phyloP scores from a whole-genome alignment of 306 rosid genomes.

The Vigna radiata region DNA sequence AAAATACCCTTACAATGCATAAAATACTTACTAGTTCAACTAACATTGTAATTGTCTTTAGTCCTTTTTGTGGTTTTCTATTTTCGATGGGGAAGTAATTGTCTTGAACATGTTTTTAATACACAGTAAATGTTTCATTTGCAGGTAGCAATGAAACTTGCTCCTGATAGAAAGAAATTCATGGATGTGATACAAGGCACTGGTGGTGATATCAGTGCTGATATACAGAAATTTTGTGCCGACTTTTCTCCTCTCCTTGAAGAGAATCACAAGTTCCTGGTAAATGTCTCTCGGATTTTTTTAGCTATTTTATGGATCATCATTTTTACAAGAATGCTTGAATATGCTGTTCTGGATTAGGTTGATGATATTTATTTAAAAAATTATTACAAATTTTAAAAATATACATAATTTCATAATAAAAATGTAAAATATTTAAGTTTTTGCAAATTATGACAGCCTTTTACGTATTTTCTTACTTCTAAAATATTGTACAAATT shows the following conservation, averaged over 20 bases:
- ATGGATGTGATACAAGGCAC: slow-evolving; percentile 86
- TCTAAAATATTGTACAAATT: too few species aligned
- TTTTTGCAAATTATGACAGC: too few species aligned
- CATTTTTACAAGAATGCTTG: slow-evolving; percentile 1
- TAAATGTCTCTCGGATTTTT: slow-evolving; percentile 44
- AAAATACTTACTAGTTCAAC: neutral
- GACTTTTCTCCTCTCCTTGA: slow-evolving; percentile 73
- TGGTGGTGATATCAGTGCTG: slow-evolving; percentile 72
- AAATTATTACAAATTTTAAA: too few species aligned
- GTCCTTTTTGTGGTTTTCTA: neutral
- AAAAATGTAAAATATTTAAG: too few species aligned
- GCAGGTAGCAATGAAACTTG: slow-evolving; percentile 97
- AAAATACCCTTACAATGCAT: neutral
- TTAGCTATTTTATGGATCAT: slow-evolving; percentile 22
- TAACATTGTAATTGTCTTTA: neutral
- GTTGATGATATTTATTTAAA: too few species aligned
- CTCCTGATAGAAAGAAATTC: slow-evolving; percentile 97
- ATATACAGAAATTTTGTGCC: slow-evolving; percentile 76
- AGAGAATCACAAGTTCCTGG: slow-evolving; percentile 98
- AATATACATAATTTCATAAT: too few species aligned
- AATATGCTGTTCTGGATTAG: slow-evolving; percentile 20
- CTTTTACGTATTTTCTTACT: too few species aligned
- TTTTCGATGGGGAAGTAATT: neutral
- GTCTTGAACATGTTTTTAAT: neutral
- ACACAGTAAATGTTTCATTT: slow-evolving; percentile 30